Evolutionary conservation across 441 rosid species (phyloP).

Genomic region (Gossypium davidsonii): DNA sequence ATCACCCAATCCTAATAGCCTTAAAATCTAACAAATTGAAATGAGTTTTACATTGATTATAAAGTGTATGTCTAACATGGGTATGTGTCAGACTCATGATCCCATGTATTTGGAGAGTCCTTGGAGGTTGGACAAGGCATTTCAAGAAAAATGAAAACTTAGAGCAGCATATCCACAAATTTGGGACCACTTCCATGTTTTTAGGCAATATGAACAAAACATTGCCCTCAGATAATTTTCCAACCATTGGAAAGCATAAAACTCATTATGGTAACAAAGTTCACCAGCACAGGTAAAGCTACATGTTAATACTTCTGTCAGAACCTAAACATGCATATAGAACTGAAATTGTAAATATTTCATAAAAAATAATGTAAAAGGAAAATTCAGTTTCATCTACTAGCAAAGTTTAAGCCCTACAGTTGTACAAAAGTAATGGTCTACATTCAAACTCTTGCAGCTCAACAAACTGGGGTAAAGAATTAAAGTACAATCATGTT

Average conservation of each 20-base stretch:
- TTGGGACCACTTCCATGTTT: not conserved
- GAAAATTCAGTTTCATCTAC: not conserved
- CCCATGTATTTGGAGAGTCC: not conserved
- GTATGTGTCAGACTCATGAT: not conserved
- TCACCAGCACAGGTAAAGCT: not conserved
- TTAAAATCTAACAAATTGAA: not conserved
- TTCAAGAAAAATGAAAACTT: not conserved
- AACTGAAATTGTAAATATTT: not conserved
- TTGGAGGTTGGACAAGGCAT: not conserved
- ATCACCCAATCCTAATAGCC: not conserved
- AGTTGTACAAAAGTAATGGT: not conserved
- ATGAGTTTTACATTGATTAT: not conserved
- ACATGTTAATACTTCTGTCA: not conserved
- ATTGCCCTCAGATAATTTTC: not conserved
- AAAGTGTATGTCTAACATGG: not conserved
- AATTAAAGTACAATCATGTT: not conserved
- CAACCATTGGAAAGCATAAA: not conserved
- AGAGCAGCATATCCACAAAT: not conserved
- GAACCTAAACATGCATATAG: not conserved
- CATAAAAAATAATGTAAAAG: not conserved
- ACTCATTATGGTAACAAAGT: not conserved
- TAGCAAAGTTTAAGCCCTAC: not conserved
- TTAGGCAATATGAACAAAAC: not conserved
- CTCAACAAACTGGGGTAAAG: not conserved
- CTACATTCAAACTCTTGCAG: not conserved